These are phyloP conservation scores for Phanerochaete carnosa DNA, from an alignment of 768 basidiomycete genomes.

Conservation along the genomic window DNA sequence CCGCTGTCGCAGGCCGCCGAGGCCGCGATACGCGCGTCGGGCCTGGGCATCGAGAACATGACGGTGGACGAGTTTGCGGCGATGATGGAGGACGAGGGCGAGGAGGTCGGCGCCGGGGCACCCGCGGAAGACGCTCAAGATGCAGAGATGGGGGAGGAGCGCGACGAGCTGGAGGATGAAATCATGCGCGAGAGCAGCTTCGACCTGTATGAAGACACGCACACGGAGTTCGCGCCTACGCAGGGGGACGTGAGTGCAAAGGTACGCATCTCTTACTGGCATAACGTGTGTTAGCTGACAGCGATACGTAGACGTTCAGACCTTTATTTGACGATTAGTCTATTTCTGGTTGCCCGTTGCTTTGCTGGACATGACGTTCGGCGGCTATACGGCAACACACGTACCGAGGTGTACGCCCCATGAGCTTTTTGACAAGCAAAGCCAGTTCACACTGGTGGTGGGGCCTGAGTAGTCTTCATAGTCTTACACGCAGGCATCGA, in stretches of 20 bases:
- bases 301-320: slow-evolving; percentile 19
- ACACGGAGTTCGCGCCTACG: slow-evolving; percentile 24
- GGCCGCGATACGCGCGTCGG: slow-evolving; percentile 53
- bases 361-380: not conserved
- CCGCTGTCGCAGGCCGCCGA: slow-evolving; percentile 49
- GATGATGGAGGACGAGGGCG: slow-evolving; percentile 57
- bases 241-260: slow-evolving; percentile 17
- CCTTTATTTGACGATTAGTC: slow-evolving; percentile 28
- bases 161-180: slow-evolving; percentile 4
- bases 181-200: slow-evolving; percentile 8
- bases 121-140: not conserved
- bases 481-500: too few relatives aligned
- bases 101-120: slow-evolving; percentile 38
- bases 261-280: slow-evolving; percentile 10
- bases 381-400: too few relatives aligned
- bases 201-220: slow-evolving; percentile 20
- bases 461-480: too few relatives aligned
- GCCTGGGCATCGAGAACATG: slow-evolving; percentile 69
- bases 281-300: not conserved
- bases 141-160: not conserved
- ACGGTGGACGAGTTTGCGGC: slow-evolving; percentile 54
- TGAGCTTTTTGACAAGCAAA: too few relatives aligned
- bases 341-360: not conserved
- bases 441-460: too few relatives aligned
- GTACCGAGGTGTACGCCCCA: too few relatives aligned